These are phyloP conservation scores for Cyclanthera cordifolia DNA, from an alignment of 306 rosid genomes.

Conservation along the genomic window DNA sequence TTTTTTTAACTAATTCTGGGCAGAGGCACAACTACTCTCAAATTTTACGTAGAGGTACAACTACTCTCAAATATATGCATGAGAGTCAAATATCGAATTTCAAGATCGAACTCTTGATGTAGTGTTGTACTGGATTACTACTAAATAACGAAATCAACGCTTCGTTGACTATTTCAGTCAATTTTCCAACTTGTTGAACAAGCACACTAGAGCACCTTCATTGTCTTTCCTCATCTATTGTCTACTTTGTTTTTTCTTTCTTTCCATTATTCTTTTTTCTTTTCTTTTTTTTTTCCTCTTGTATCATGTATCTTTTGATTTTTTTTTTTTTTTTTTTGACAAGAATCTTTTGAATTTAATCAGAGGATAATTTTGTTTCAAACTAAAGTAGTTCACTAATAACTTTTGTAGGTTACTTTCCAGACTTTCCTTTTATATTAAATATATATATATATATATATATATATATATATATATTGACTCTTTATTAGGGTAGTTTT, in stretches of 20 bases:
- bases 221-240: neutral
- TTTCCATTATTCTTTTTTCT: neutral
- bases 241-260: neutral
- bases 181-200: neutral
- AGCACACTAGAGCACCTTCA: neutral
- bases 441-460: no score
- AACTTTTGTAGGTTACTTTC: neutral
- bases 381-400: neutral
- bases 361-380: neutral
- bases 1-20: no score
- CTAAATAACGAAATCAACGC: no score
- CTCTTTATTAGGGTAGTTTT: no score
- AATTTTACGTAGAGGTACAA: no score
- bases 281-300: neutral
- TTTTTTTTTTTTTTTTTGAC: neutral
- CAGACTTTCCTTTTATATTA: neutral
- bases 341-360: neutral
- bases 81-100: no score
- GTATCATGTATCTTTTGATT: neutral
- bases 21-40: no score
- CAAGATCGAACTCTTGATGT: no score
- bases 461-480: no score
- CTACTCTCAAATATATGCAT: no score
- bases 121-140: no score
- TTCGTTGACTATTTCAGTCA: no score